Base-by-base conservation (phyloP, 441 rosid genomes). In the Eruca vesicaria region DNA sequence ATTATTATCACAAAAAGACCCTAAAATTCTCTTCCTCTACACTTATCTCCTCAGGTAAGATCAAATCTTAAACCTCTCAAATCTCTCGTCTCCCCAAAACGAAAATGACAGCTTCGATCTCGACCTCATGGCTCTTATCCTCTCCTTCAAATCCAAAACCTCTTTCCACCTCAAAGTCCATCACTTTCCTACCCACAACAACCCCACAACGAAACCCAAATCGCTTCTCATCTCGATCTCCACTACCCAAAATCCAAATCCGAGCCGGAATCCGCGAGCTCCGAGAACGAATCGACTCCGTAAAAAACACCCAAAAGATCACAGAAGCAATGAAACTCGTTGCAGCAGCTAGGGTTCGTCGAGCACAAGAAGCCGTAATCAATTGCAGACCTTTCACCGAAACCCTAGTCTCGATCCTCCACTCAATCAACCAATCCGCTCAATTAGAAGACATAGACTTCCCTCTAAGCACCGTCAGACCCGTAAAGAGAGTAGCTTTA, bases 291-390 rank as follows among this genome's bases (percentile, higher is more conserved):
- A 85, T 91, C 60, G 77, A 73, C 28, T 50, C 86, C 1, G 89
- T 91, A n/a, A 89, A 88, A 75, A 88, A 33, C 66, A 83, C 87
- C 0, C 89, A 84, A 63, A 89, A 89, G 82, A 80, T 91, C 63
- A 85, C 94, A 0, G 93, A 91, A 53, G 91, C 97, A 2, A 88
- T 88, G 97, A 91, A 83, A 65, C 84, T 91, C 43, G 90, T 91
- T 7, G 85, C 97, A 0, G 94, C 93, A 9, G 94, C 94, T 7
- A 88, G 82, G 76, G 79, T 91, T 28, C 83, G 97, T 68, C 77
- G 90, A 75, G 97, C 97, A 63, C 95, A 91, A 73, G 89, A 91
- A 78, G 91, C 94, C 28, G 97, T 87, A 61, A 89, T 87, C 63
- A 89, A 73, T 59, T 74, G 81, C 32, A 84, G 97, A 57, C 95